These are phyloP conservation scores for Pythium pyrilobum DNA, from an alignment of 352 stramenopile species.

Conservation along the genomic window DNA sequence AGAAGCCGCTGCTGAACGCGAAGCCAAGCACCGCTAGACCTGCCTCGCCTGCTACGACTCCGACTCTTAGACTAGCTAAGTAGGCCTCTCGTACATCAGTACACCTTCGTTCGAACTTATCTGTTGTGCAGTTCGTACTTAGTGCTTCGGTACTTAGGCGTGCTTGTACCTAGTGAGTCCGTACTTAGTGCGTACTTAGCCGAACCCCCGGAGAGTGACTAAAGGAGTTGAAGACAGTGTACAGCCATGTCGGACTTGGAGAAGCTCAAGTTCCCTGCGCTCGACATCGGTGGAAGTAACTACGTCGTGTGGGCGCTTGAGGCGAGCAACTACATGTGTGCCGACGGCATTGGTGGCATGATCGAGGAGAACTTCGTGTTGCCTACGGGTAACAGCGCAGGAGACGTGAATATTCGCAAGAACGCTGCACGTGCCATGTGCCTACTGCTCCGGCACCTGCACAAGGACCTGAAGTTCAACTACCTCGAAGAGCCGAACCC, in stretches of 20 bases:
- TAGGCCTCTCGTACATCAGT: too few relatives aligned
- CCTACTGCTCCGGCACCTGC: constrained; percentile 5
- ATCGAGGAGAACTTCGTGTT: background rate
- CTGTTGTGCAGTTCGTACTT: too few relatives aligned
- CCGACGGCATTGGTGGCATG: constrained; percentile 1
- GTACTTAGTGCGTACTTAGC: too few relatives aligned
- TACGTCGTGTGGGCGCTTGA: constrained; percentile 15
- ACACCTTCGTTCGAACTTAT: too few relatives aligned
- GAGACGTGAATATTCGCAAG: background rate
- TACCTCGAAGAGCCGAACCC: constrained; percentile 4
- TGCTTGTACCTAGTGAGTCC: too few relatives aligned
- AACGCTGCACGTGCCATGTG: constrained; percentile 4
- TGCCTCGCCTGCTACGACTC: background rate
- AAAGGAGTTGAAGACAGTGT: too few relatives aligned
- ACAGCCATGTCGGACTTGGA: constrained; percentile 1
- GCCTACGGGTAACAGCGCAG: background rate
- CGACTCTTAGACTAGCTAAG: too few relatives aligned
- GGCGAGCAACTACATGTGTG: constrained; percentile 9
- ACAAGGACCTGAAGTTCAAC: constrained; percentile 8
- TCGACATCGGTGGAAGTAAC: constrained; percentile 4
- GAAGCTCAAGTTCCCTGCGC: constrained; percentile 8
- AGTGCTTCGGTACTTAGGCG: too few relatives aligned
- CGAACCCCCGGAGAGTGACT: too few relatives aligned
- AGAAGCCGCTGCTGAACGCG: too few relatives aligned
- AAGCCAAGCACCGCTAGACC: background rate